These are phyloP conservation scores for Austroboletus eburneus DNA, from an alignment of 768 basidiomycete genomes.

Conservation along the genomic window DNA sequence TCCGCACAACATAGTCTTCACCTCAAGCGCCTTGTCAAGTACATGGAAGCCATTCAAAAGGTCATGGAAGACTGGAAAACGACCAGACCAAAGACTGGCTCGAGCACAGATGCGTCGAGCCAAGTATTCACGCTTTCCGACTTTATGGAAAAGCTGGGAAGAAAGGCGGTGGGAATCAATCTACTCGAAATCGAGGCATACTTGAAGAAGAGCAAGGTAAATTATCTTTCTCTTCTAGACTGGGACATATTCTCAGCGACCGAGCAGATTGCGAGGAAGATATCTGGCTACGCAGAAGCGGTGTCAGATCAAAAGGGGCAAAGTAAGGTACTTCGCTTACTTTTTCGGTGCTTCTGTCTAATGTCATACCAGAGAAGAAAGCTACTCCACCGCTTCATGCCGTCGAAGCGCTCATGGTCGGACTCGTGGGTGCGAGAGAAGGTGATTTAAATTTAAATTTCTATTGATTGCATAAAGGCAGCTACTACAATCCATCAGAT, in stretches of 20 bases:
- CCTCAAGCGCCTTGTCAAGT: conserved; percentile 70
- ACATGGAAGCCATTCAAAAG: conserved; percentile 66
- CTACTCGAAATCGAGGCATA: conserved; percentile 79
- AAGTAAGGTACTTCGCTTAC: conserved; percentile 9
- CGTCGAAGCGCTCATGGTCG: conserved; percentile 75
- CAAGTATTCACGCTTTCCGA: conserved; percentile 70
- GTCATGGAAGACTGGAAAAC: conserved; percentile 52
- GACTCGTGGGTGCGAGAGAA: conserved; percentile 74
- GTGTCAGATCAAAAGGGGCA: conserved; percentile 41
- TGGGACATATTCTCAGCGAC: not conserved
- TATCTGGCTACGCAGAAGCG: conserved; percentile 79
- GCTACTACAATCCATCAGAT: conserved; percentile 40
- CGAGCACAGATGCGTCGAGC: conserved; percentile 20
- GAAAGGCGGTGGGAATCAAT: conserved; percentile 71
- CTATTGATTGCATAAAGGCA: not conserved
- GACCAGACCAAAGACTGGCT: conserved; percentile 15
- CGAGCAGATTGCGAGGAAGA: conserved; percentile 64
- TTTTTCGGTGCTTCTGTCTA: not conserved
- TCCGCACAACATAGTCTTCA: conserved; percentile 69
- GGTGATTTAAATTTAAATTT: conserved; percentile 41
- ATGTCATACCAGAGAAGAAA: conserved; percentile 8
- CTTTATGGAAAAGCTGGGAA: conserved; percentile 62
- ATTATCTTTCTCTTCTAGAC: conserved; percentile 25
- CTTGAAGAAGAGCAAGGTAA: conserved; percentile 83
- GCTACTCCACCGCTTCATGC: conserved; percentile 72